Percentiles rank a stretch among this genome's conserved stretches.
phyloP scores from a whole-genome alignment of 257 asterid species.

The Solanum chmielewskii region DNA sequence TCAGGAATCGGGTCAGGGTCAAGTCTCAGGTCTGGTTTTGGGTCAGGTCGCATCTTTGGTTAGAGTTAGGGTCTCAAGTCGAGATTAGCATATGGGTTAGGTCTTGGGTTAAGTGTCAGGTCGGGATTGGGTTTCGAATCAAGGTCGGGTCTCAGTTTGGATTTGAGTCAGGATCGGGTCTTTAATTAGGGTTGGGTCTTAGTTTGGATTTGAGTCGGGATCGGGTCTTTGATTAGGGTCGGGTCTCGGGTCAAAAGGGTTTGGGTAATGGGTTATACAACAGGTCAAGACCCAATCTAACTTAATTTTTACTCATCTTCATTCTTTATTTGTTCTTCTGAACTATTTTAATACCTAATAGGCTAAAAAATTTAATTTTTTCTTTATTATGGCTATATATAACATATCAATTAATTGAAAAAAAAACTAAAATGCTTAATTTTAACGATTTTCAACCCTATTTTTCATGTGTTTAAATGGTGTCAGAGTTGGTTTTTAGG shows the following conservation, averaged over 20 bases:
- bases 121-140: neutral
- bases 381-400: neutral
- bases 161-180: neutral
- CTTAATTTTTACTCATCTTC: too few relatives aligned
- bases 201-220: neutral
- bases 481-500: too few relatives aligned
- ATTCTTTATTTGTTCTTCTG: neutral
- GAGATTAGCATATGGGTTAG: neutral
- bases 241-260: neutral
- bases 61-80: too few relatives aligned
- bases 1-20: too few relatives aligned
- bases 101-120: neutral
- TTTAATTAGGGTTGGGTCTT: too few relatives aligned
- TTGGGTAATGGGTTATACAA: neutral
- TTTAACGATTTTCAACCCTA: neutral
- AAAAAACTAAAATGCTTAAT: too few relatives aligned
- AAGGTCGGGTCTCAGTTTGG: neutral
- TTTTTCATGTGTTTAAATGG: too few relatives aligned
- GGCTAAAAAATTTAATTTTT: too few relatives aligned
- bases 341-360: too few relatives aligned
- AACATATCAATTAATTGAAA: neutral
- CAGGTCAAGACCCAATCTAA: neutral
- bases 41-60: too few relatives aligned
- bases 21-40: too few relatives aligned
- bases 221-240: neutral